Conservation (phyloP, 2,329 filamentous ascomycete species). For the Colletotrichum lindemuthianum region DNA sequence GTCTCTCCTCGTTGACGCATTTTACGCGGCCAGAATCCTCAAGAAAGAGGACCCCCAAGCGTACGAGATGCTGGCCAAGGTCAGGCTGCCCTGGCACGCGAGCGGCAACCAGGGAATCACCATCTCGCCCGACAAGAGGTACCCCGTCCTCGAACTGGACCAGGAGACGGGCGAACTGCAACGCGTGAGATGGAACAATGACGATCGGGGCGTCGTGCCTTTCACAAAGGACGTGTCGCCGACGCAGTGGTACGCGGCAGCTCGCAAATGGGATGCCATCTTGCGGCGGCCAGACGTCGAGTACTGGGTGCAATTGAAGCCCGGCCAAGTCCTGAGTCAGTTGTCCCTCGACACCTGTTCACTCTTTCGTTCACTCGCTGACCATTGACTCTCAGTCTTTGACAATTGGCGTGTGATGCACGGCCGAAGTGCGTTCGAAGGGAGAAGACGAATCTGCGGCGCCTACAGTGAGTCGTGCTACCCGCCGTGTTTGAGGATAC, state of each 20-base stretch:
- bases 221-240: conserved; percentile 60
- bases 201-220: conserved; percentile 80
- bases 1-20: conserved; percentile 88
- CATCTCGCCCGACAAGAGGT: conserved; percentile 76
- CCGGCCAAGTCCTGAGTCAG: conserved; percentile 81
- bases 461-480: conserved; percentile 78
- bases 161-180: conserved; percentile 46
- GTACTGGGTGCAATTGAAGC: conserved; percentile 83
- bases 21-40: conserved; percentile 74
- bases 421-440: conserved; percentile 84
- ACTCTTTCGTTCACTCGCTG: conserved; percentile 25
- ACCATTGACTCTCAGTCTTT: conserved; percentile 70
- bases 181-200: conserved; percentile 92
- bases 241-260: conserved; percentile 81
- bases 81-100: conserved; percentile 80
- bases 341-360: conserved; percentile 32
- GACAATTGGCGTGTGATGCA: conserved; percentile 97
- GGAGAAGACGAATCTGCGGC: conserved; percentile 87
- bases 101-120: conserved; percentile 87
- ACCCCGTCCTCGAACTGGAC: conserved; percentile 77
- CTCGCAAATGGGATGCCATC: conserved; percentile 77
- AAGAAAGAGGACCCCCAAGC: conserved; percentile 60
- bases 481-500: not conserved
- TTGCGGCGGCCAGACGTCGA: conserved; percentile 72
- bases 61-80: conserved; percentile 66